A percentile compares a stretch with the other conserved stretches of the same genome.
phyloP scores from a whole-genome alignment of 1,284 basidiomycete genomes.

The Leccinum laetum region DNA sequence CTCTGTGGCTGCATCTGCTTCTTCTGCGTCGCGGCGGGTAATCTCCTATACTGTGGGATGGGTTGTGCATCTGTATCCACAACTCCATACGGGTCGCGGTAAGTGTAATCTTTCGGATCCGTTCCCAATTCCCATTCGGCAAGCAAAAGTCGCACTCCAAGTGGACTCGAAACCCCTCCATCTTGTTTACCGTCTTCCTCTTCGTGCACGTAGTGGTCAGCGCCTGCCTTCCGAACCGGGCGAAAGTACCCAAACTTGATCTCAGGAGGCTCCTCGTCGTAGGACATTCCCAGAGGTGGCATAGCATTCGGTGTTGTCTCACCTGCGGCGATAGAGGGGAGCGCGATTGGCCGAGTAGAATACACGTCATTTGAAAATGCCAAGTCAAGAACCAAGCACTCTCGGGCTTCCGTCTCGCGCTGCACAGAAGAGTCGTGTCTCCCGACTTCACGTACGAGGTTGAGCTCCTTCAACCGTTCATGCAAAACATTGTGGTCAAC shows the following conservation, averaged over 20 bases:
- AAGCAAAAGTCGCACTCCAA: constrained; percentile 61
- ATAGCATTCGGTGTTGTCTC: constrained; percentile 46
- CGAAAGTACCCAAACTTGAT: constrained; percentile 61
- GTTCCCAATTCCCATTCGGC: constrained; percentile 64
- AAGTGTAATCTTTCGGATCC: constrained; percentile 50
- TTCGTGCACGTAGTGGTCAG: constrained; percentile 29
- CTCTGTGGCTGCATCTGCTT: constrained; percentile 18
- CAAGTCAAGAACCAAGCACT: constrained; percentile 65
- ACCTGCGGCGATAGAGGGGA: constrained; percentile 20
- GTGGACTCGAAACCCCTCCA: constrained; percentile 32
- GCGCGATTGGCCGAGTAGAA: constrained; percentile 42
- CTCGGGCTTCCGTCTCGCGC: constrained; percentile 53
- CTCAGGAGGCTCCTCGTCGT: constrained; percentile 52
- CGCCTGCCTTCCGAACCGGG: constrained; percentile 39
- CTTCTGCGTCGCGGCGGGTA: constrained; percentile 18
- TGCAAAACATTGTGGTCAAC: constrained; percentile 35
- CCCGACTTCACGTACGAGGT: constrained; percentile 36
- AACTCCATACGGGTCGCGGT: constrained; percentile 54
- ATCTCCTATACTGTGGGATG: constrained; percentile 18
- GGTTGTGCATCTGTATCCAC: constrained; percentile 25
- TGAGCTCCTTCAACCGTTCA: constrained; percentile 42
- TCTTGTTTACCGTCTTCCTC: constrained; percentile 21
- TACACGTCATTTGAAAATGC: constrained; percentile 58
- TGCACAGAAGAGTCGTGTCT: constrained; percentile 40
- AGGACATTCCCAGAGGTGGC: constrained; percentile 50